phyloP scores from a whole-genome alignment of 306 rosid genomes.

The Spatholobus suberectus region DNA sequence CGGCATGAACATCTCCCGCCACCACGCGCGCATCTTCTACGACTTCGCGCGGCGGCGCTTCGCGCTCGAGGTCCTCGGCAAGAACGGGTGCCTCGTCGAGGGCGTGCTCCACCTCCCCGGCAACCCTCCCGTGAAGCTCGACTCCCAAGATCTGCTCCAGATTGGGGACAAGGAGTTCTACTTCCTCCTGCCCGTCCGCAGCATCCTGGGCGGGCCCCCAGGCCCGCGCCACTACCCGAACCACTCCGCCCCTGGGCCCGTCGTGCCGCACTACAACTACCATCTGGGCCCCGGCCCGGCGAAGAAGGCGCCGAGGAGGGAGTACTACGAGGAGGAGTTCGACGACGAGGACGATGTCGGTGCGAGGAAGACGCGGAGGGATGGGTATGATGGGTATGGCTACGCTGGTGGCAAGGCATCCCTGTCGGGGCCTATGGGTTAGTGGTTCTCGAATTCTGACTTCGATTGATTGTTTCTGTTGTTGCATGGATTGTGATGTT shows the following conservation, averaged over 20 bases:
- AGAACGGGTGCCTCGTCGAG: slow-evolving; percentile 94
- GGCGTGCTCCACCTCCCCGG: slow-evolving; percentile 97
- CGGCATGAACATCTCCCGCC: slow-evolving; percentile 98
- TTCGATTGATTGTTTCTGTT: not conserved
- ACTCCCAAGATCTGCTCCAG: slow-evolving; percentile 94
- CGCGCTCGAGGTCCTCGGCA: slow-evolving; percentile 95
- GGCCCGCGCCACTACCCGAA: slow-evolving; percentile 65
- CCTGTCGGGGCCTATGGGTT: slow-evolving; percentile 66
- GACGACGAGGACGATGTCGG: slow-evolving; percentile 78
- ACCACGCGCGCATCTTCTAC: slow-evolving; percentile 97
- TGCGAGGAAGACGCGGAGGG: slow-evolving; percentile 69
- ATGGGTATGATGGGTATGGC: slow-evolving; percentile 69
- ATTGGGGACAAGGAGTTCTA: slow-evolving; percentile 98
- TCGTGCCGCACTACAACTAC: slow-evolving; percentile 57
- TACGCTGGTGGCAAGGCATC: slow-evolving; percentile 72
- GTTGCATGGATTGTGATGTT: not conserved
- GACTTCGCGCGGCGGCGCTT: slow-evolving; percentile 96
- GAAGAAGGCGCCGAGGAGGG: slow-evolving; percentile 67
- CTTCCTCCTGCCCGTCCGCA: slow-evolving; percentile 80
- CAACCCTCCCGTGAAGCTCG: slow-evolving; percentile 91
- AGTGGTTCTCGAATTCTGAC: slow-evolving; percentile 30
- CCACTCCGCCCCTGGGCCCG: slow-evolving; percentile 36
- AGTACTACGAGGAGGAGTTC: slow-evolving; percentile 75
- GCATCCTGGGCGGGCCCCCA: slow-evolving; percentile 61
- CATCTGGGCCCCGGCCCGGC: slow-evolving; percentile 50